Percentiles rank a stretch among this genome's conserved stretches.
phyloP scores from a whole-genome alignment of 805 yeast species.

The Alloascoidea africana region DNA sequence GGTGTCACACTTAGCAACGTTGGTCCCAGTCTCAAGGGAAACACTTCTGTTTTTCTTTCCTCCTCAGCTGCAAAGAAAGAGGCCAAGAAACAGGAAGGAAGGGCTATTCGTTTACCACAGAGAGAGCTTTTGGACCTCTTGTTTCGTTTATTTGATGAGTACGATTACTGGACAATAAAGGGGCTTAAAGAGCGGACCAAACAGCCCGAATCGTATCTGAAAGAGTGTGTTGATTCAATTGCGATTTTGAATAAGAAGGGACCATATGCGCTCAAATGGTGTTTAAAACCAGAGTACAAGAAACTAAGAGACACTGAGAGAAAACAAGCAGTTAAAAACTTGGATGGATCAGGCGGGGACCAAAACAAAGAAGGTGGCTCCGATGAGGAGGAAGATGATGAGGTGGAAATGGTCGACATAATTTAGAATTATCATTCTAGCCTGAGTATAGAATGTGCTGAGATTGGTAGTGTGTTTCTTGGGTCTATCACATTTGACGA shows the following conservation, averaged over 20 bases:
- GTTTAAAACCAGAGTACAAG: slow-evolving; percentile 81
- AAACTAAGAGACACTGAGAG: slow-evolving; percentile 36
- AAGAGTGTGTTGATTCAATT: slow-evolving; percentile 80
- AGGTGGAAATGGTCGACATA: neutral
- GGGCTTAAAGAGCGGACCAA: slow-evolving; percentile 87
- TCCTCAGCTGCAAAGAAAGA: slow-evolving; percentile 18
- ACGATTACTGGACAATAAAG: slow-evolving; percentile 92
- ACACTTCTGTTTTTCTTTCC: slow-evolving; percentile 55
- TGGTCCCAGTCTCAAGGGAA: slow-evolving; percentile 63
- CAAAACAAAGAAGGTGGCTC: neutral
- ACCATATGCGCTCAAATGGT: slow-evolving; percentile 87
- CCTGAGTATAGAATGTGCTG: too few relatives aligned
- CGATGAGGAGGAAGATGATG: neutral
- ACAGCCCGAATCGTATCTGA: slow-evolving; percentile 88
- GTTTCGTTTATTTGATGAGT: slow-evolving; percentile 84
- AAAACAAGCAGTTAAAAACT: neutral
- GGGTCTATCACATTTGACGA: too few relatives aligned
- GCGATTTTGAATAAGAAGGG: slow-evolving; percentile 88
- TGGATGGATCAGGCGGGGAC: neutral
- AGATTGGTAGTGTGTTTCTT: too few relatives aligned
- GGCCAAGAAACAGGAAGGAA: slow-evolving; percentile 39
- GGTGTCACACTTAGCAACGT: slow-evolving; percentile 83
- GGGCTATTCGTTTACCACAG: slow-evolving; percentile 89
- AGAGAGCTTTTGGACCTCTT: slow-evolving; percentile 79
- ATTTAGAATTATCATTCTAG: too few relatives aligned